phyloP scores from a whole-genome alignment of 2,329 filamentous ascomycete species.

The Hirsutella rhossiliensis region DNA sequence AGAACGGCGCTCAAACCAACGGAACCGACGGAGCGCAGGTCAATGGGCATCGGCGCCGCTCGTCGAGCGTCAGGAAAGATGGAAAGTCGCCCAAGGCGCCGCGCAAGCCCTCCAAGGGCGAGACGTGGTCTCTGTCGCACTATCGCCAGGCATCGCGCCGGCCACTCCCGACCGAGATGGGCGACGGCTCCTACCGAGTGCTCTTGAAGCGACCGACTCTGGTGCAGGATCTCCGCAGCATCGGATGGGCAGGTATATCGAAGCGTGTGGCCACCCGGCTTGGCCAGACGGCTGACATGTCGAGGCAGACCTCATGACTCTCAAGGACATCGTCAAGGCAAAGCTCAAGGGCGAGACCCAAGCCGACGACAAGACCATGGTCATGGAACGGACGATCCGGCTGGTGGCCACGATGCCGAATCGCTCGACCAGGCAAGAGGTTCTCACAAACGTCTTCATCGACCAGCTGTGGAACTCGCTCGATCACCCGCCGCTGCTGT shows the following conservation, averaged over 20 bases:
- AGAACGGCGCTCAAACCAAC: not conserved
- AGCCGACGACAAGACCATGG: conserved; percentile 63
- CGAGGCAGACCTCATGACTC: conserved; percentile 45
- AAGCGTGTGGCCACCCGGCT: not conserved
- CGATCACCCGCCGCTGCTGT: conserved; percentile 60
- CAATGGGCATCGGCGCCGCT: conserved; percentile 4
- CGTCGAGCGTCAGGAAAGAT: not conserved
- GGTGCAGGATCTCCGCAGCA: conserved; percentile 42
- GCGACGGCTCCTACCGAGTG: conserved; percentile 46
- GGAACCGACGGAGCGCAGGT: conserved; percentile 3
- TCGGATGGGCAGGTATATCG: conserved; percentile 32
- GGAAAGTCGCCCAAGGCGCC: not conserved
- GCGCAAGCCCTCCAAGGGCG: conserved; percentile 3
- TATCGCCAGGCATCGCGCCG: conserved; percentile 36
- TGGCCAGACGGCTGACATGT: conserved; percentile 6
- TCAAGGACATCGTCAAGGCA: conserved; percentile 46
- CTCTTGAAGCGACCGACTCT: conserved; percentile 37
- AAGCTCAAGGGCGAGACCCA: conserved; percentile 52
- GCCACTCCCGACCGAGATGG: conserved; percentile 51
- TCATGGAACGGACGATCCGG: conserved; percentile 64
- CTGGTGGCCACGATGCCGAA: conserved; percentile 53
- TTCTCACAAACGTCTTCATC: conserved; percentile 57
- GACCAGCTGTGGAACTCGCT: conserved; percentile 59
- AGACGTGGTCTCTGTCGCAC: conserved; percentile 14
- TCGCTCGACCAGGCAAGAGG: conserved; percentile 46